Base-by-base conservation (phyloP, 2,329 filamentous ascomycete genomes). In the Westerdykella ornata region DNA sequence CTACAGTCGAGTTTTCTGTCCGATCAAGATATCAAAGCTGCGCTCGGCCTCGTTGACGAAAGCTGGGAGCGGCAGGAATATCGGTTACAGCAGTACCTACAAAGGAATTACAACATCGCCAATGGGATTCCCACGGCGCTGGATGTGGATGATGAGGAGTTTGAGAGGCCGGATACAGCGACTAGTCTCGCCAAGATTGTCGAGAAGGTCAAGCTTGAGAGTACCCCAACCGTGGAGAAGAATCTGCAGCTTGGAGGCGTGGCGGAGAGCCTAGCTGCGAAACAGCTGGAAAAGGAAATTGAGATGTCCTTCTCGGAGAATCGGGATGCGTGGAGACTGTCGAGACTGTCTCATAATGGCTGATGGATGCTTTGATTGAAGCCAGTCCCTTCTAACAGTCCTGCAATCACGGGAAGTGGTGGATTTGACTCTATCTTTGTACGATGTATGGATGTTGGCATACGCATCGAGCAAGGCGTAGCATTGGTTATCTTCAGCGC, bases 21-120 rank as follows among this genome's bases (percentile, higher is more conserved):
- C 1, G 67, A 72, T n/a, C 71, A 73, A 46, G 71, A 74, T 44
- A 71, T 74, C 36, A 70, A 71, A 44, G 71, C 69, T 5, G 72
- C 72, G 0, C 60, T 74, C 8, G 63, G 66, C 4, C 53, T 74
- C 0, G 66, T 74, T 0, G 66, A 70, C 26, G 72, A 74, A 43
- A 72, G 71, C 47, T 74, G 72, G 72, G 68, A 69, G 29, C 61
- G 71, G 13, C 72, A 74, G 49, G 68, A 68, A 41, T 69, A 69
- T 43, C 65, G 72, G 1, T 53, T 74, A 1, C 60, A 69, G 28
- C 66, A 71, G 42, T 73, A 72, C 43, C 59, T 74, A 6, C 59
- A 68, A 32, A 66, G 72, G 33, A 74, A 74, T 48, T 65, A 66
- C 51, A 68, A 70, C 43, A 56, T 73, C 13, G 61, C 68, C 1